Base-by-base conservation (phyloP, 2,329 filamentous ascomycete species). In the Hypoxylon sp. region DNA sequence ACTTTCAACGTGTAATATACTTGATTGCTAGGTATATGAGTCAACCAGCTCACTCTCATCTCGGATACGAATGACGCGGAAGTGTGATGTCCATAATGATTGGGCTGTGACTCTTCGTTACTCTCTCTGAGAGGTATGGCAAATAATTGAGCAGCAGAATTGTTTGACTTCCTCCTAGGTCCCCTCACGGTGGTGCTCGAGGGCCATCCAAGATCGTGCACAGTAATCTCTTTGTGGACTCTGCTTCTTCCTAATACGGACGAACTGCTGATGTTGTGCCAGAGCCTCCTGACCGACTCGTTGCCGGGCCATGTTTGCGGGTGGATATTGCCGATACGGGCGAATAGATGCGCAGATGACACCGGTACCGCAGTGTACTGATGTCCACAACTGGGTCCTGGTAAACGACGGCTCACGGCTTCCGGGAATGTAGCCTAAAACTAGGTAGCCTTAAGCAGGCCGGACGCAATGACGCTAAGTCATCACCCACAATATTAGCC, bases 381-480 rank as follows among this genome's bases (percentile, higher is more conserved):
- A 31, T 1, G 30, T 53, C 49, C 49, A 53, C 30, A 53, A 5
- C 20, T 53, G 25, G 3, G 49, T 53, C 5, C 14, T 53, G 2
- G 3, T 8, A 35, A 53, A 53, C 14, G 49, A 33, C 8, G 49
- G 49, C 2, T 53, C n/a, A 14, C 49, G 49, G 17, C n/a, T 53
- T 10, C 49, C 49, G 2, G 49, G 49, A 30, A n/a, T 17, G 7
- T 53, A 53, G 20, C 49, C 30, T 3, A 53, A 22, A 11, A 13
- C n/a, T n/a, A n/a, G n/a, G n/a, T 22, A 4, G 30, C 49, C n/a
- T 53, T 53, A 14, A 53, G n/a, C 8, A 53, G 30, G 14, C 49
- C 49, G 2, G 49, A 53, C 3, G 30, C 25, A 20, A 53, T 53
- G 5, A 53, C 49, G 27, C 49, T n/a, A n/a, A n/a, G n/a, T 14